These are phyloP conservation scores for Suhomyces choctaworum DNA, from an alignment of 1,139 yeast genomes.

Conservation along the genomic window DNA sequence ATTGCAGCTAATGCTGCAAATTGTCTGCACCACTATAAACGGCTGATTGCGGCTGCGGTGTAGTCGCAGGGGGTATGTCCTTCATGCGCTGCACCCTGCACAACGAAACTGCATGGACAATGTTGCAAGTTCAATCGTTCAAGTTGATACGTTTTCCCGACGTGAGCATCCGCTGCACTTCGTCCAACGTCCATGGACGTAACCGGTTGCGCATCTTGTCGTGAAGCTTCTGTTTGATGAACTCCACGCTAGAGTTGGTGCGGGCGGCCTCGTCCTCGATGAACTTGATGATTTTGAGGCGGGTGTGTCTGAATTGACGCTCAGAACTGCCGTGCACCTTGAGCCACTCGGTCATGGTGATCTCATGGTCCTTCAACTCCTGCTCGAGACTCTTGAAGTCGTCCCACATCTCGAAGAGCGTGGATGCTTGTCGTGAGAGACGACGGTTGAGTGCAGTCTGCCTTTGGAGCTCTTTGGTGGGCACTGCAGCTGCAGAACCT, in stretches of 20 bases:
- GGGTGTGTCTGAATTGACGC: constrained; percentile 36
- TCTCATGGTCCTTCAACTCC: constrained; percentile 29
- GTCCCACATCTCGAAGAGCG: constrained; percentile 42
- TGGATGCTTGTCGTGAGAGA: constrained; percentile 35
- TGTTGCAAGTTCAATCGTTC: no score
- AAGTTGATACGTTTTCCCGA: constrained; percentile 33
- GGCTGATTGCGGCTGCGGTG: no score
- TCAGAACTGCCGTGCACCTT: constrained; percentile 38
- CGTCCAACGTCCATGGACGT: constrained; percentile 42
- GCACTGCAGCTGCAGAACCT: constrained; percentile 1
- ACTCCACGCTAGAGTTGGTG: constrained; percentile 24
- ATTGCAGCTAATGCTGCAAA: no score
- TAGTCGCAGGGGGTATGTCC: no score
- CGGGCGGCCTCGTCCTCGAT: constrained; percentile 36
- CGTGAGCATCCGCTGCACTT: constrained; percentile 41
- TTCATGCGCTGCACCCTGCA: no score
- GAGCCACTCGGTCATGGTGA: constrained; percentile 38
- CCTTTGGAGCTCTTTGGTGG: constrained; percentile 16
- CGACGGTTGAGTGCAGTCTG: constrained; percentile 28
- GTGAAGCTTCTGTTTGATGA: constrained; percentile 33
- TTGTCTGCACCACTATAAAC: no score
- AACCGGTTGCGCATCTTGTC: constrained; percentile 35
- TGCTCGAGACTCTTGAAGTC: constrained; percentile 36
- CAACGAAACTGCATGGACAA: not conserved
- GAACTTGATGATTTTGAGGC: constrained; percentile 35